Evolutionary conservation across 371 early-diverging fungal species (phyloP).

Genomic region (Nematocida sp.): DNA sequence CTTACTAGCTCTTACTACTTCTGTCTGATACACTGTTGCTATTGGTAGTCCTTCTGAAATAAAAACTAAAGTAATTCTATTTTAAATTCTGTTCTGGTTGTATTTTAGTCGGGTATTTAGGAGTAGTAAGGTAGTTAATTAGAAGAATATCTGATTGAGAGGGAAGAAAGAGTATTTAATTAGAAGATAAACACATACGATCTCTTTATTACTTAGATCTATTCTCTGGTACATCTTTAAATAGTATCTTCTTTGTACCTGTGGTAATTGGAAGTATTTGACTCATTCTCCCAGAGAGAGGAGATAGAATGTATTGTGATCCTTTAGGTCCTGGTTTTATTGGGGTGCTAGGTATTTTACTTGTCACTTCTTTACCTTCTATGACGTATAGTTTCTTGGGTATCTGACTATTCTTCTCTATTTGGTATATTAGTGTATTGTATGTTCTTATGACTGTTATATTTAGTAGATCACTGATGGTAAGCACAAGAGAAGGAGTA

Average conservation of each 20-base stretch:
- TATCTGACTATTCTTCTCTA: not conserved
- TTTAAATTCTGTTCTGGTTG: too few relatives aligned
- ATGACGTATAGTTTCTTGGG: not conserved
- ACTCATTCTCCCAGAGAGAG: slow-evolving; percentile 48
- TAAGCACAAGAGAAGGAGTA: not conserved
- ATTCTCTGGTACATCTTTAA: not conserved
- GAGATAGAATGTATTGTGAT: slow-evolving; percentile 41
- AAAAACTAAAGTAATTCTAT: too few relatives aligned
- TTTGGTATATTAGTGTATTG: slow-evolving; percentile 8
- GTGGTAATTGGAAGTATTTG: slow-evolving; percentile 34
- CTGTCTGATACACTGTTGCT: too few relatives aligned
- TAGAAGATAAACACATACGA: too few relatives aligned
- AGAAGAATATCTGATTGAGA: too few relatives aligned
- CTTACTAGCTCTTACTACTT: too few relatives aligned
- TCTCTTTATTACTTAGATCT: too few relatives aligned
- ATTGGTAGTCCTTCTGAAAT: too few relatives aligned
- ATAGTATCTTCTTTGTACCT: slow-evolving; percentile 2
- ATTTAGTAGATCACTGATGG: slow-evolving; percentile 26
- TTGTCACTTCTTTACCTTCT: not conserved
- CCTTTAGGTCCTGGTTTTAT: not conserved
- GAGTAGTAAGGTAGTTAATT: too few relatives aligned
- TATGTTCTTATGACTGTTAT: slow-evolving; percentile 16
- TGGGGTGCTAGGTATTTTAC: not conserved
- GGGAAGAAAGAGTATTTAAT: too few relatives aligned
- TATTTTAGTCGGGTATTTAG: too few relatives aligned